phyloP scores from a whole-genome alignment of 805 yeast genomes.

The Candida sonorensis region DNA sequence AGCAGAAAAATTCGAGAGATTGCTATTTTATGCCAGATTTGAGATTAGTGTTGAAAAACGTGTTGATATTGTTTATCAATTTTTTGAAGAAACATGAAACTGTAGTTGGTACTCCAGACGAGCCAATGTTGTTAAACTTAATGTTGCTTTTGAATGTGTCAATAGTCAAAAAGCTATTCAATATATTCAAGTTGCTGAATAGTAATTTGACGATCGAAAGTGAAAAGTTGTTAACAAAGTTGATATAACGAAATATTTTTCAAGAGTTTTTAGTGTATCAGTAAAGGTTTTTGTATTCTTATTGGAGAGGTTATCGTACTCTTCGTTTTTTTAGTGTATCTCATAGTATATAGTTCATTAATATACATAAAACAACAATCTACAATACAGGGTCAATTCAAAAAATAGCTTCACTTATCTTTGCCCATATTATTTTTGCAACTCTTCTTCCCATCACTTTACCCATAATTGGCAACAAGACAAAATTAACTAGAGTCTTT shows the following conservation, averaged over 20 bases:
- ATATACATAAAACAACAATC: too few species aligned
- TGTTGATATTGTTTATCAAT: conserved; percentile 19
- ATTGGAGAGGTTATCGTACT: too few species aligned
- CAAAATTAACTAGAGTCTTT: conserved; percentile 48
- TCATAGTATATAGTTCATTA: too few species aligned
- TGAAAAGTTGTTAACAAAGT: conserved; percentile 8
- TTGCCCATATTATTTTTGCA: conserved; percentile 34
- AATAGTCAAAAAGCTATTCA: conserved; percentile 23
- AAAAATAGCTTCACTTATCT: conserved; percentile 19
- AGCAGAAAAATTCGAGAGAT: too few species aligned
- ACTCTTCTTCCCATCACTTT: conserved; percentile 58
- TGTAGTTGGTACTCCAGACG: conserved; percentile 3
- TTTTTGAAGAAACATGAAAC: conserved; percentile 14
- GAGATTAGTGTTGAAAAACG: conserved; percentile 23
- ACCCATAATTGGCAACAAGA: conserved; percentile 60
- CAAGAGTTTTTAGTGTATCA: not conserved
- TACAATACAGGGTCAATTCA: too few species aligned
- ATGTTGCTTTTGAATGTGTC: conserved; percentile 22
- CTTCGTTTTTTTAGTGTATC: too few species aligned
- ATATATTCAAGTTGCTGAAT: conserved; percentile 20
- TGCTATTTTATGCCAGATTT: conserved; percentile 24
- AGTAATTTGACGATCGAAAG: conserved; percentile 10
- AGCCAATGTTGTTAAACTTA: conserved; percentile 13
- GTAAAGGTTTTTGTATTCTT: too few species aligned
- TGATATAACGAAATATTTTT: conserved; percentile 7